Percentiles rank a stretch among this genome's conserved stretches.
phyloP scores from a whole-genome alignment of 768 basidiomycete species.

The Pleurotus giganteus region DNA sequence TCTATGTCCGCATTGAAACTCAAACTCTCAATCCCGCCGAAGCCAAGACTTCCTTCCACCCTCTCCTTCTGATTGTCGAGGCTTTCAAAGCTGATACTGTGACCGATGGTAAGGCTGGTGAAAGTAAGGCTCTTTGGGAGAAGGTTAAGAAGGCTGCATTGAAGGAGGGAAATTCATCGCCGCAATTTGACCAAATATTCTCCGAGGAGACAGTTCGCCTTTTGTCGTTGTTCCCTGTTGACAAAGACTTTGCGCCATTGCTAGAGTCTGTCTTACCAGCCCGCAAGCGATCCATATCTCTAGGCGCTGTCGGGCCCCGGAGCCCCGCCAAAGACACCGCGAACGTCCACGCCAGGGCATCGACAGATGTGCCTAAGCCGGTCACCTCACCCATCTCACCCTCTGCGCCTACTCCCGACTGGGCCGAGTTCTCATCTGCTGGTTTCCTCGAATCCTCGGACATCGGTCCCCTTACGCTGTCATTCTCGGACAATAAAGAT shows the following conservation, averaged over 20 bases:
- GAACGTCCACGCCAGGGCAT: slow-evolving; percentile 23
- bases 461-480: slow-evolving; percentile 47
- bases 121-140: slow-evolving; percentile 45
- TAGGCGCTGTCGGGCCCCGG: slow-evolving; percentile 17
- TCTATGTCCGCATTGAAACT: slow-evolving; percentile 66
- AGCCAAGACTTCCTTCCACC: slow-evolving; percentile 43
- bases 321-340: slow-evolving; percentile 7
- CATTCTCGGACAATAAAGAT: slow-evolving; percentile 59
- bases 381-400: slow-evolving; percentile 26
- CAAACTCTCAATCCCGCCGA: slow-evolving; percentile 38
- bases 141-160: slow-evolving; percentile 25
- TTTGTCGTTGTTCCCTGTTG: slow-evolving; percentile 49
- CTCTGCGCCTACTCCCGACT: slow-evolving; percentile 42
- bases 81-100: slow-evolving; percentile 52
- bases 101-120: slow-evolving; percentile 31
- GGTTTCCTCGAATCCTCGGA: slow-evolving; percentile 54
- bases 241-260: slow-evolving; percentile 30
- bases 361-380: slow-evolving; percentile 28
- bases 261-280: slow-evolving; percentile 29
- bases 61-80: slow-evolving; percentile 58
- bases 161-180: slow-evolving; percentile 26
- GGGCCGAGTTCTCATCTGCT: slow-evolving; percentile 64
- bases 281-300: slow-evolving; percentile 31
- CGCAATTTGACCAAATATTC: slow-evolving; percentile 51
- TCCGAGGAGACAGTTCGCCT: slow-evolving; percentile 66